Evolutionary conservation across 2,329 filamentous ascomycete genomes (phyloP), one percentile per base, ranked within the genome.

Genomic region (Ophiostoma fasciatum): DNA sequence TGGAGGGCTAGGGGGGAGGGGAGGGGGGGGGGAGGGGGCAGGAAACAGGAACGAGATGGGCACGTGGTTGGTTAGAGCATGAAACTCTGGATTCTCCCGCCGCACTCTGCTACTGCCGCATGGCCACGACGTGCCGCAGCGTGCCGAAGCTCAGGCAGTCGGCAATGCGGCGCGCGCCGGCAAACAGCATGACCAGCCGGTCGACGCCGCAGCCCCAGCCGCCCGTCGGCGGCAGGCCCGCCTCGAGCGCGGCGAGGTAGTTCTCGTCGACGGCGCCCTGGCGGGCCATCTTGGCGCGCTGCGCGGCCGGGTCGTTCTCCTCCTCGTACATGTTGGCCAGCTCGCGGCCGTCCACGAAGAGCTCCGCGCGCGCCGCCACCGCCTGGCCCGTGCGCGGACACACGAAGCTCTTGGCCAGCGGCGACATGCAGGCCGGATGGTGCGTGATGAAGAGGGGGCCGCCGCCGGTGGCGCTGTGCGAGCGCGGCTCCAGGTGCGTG

Each of bases 261-360:
- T 73, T 80, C 59, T 92, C 80, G 49, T 94, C 85, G 9, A 54
- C 68, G 49, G 48, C 67, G 31, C 69, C 53, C 46, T 74, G 68
- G 9, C 58, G 67, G 31, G 74, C 57, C 45, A 98, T 85, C 57
- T 98, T 98, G 37, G 71, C 66, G 31, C 82, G 69, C 59, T 98
- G 90, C 48, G 79, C 81, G 36, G 80, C 76, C 0, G 90, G 90
- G 35, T 83, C 82, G 56, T 98, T 98, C 55, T 98, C 90, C 58
- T 98, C 90, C 55, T 98, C 90, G 56, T 98, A 98, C 63, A 88
- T 92, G 57, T 98, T 98, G 42, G 88, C 83, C 22, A 94, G 68
- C 53, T 98, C 90, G 37, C 74, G 73, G 28, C 79, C 75, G 33
- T 73, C 61, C 43, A 92, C 72, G 58, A 93, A 94, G 17, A 94